phyloP scores from a whole-genome alignment of 2,329 filamentous ascomycete genomes.

The Penicillium sp. region DNA sequence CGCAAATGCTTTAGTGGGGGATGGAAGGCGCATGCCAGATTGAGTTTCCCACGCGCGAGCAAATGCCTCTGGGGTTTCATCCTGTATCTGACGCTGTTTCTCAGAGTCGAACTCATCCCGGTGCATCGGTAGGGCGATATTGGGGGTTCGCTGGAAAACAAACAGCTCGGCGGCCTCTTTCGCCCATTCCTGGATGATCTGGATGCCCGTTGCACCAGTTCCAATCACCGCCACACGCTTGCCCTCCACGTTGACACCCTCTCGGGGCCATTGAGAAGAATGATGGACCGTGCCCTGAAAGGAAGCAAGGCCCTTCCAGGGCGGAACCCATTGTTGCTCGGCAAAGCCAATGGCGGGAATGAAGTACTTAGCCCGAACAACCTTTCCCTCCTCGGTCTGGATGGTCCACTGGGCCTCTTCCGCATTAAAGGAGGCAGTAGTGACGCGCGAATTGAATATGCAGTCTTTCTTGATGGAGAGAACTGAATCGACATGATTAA shows the following conservation, averaged over 20 bases:
- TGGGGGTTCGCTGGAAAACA: constrained; percentile 63
- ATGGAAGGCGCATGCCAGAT: constrained; percentile 36
- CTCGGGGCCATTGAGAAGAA: constrained; percentile 53
- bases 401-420: constrained; percentile 44
- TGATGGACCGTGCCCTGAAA: constrained; percentile 56
- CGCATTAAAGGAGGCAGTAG: constrained; percentile 41
- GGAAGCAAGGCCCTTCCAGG: constrained; percentile 31
- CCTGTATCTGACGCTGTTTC: constrained; percentile 49
- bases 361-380: constrained; percentile 43
- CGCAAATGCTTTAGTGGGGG: constrained; percentile 54
- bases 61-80: constrained; percentile 51
- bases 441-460: constrained; percentile 45
- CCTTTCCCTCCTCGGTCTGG: constrained; percentile 40
- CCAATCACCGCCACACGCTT: constrained; percentile 56
- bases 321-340: constrained; percentile 42
- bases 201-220: constrained; percentile 54
- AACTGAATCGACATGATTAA: constrained; percentile 46
- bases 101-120: constrained; percentile 48
- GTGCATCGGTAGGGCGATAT: constrained; percentile 62
- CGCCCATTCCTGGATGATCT: constrained; percentile 58
- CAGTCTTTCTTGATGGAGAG: constrained; percentile 46
- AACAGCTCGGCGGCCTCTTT: constrained; percentile 52
- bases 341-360: constrained; percentile 48
- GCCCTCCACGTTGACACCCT: constrained; percentile 44
- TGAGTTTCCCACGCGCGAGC: constrained; percentile 10